Evolutionary conservation across 2,329 filamentous ascomycete genomes (phyloP), one percentile per base, ranked within the genome.

Genomic region (Ceratocystis harringtonii): DNA sequence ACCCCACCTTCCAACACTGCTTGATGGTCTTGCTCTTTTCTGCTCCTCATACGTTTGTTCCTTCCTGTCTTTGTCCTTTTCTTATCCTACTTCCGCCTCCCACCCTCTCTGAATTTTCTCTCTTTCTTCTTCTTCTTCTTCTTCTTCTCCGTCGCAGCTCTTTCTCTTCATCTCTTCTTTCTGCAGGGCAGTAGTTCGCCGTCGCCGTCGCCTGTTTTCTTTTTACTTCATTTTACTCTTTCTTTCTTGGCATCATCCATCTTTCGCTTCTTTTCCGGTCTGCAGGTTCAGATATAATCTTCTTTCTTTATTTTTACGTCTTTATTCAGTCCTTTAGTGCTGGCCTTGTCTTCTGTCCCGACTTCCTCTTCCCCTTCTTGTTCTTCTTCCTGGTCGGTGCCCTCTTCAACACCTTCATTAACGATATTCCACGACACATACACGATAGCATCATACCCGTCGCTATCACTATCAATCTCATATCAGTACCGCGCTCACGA

Each of bases 281-380:
- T 55, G 58, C 58, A 50, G 64, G 45, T 48, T 55, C 60, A 64
- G 61, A 63, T 64, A 62, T 66, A 55, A 55, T 66, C 12, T 62
- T 62, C 65, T 62, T 28, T 55, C 58, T 67, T 63, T 30, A 60
- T 22, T 25, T 68, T 45, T 64, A 45, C 65, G 55, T 43, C 48
- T 66, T 58, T 68, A 32, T 32, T 55, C 44, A 17, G 41, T 52
- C 10, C 28, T 41, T 15, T 55, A 8, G 41, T 52, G 17, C 28
- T 41, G 3, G 10, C 36, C 36, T 41, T 41, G 36, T 41, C 12
- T 41, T 41, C 10, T 3, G 12, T 30, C 4, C 6, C 17, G 1
- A 17, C 17, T 5, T 10, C 63, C 62, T 80, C 82, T 80, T 81
- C 81, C 76, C 80, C 80, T 79, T 80, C 81, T 44, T 44, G 17